Conservation (phyloP, 2,329 filamentous ascomycete species). For the Cyphellophora europaea region DNA sequence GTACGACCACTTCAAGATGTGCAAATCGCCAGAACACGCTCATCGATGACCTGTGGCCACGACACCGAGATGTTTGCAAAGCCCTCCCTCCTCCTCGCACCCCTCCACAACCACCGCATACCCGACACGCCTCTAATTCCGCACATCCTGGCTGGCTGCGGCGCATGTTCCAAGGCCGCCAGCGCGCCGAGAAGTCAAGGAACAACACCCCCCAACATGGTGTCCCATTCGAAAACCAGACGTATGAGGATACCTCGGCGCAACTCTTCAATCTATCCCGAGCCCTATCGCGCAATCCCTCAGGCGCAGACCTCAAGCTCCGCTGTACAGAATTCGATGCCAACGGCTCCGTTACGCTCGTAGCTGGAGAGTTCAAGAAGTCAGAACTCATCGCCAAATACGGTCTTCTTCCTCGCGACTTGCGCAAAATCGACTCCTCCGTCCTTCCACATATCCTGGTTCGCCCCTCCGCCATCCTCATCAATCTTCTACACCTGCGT, state of each 20-base stretch:
- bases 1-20: constrained; percentile 1
- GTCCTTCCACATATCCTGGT: constrained; percentile 92
- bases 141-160: constrained; percentile 13
- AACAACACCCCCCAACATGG: neutral
- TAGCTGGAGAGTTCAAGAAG: constrained; percentile 96
- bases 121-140: constrained; percentile 11
- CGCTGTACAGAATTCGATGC: constrained; percentile 94
- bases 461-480: constrained; percentile 81
- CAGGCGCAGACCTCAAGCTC: constrained; percentile 74
- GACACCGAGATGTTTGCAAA: constrained; percentile 13
- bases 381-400: constrained; percentile 93
- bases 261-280: constrained; percentile 62
- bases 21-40: constrained; percentile 18
- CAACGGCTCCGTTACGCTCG: constrained; percentile 79
- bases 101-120: constrained; percentile 9
- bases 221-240: neutral
- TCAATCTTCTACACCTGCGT: constrained; percentile 92
- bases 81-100: constrained; percentile 13
- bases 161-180: constrained; percentile 6
- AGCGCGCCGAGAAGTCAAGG: constrained; percentile 3
- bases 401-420: constrained; percentile 68
- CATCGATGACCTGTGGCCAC: constrained; percentile 12
- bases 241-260: constrained; percentile 37
- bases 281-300: constrained; percentile 36
- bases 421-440: constrained; percentile 95